Percentiles rank a stretch among this genome's conserved stretches.
These are phyloP conservation scores for Chrysanthemum makinoi DNA, from an alignment of 129 eudicot species.

Conservation along the genomic window DNA sequence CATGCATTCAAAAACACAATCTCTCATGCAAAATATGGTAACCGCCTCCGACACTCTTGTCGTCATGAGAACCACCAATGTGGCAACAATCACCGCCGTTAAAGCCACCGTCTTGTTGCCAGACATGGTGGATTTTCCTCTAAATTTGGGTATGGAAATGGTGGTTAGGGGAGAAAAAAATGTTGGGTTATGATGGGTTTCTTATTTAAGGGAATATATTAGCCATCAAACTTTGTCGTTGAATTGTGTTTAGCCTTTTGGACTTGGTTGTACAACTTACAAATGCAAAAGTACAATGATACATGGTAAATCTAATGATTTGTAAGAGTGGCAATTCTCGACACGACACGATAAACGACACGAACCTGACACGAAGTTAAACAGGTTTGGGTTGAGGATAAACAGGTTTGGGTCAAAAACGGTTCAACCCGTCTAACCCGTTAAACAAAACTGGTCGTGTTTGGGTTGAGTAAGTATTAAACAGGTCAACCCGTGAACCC, in stretches of 20 bases:
- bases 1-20: conserved; percentile 28
- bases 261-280: neutral
- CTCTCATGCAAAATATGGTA: conserved; percentile 18
- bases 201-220: neutral
- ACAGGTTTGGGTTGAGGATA: too few relatives aligned
- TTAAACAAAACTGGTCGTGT: too few relatives aligned
- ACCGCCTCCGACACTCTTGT: conserved; percentile 18
- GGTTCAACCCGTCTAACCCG: too few relatives aligned
- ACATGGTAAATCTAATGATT: neutral
- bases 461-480: too few relatives aligned
- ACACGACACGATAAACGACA: too few relatives aligned
- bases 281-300: neutral
- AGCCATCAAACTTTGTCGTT: neutral
- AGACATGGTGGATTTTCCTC: conserved; percentile 21
- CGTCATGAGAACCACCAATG: conserved; percentile 9
- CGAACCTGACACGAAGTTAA: too few relatives aligned
- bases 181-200: conserved; percentile 6
- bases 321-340: too few relatives aligned
- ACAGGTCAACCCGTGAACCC: too few relatives aligned
- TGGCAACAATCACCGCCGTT: conserved; percentile 1
- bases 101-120: conserved; percentile 18
- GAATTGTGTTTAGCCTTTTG: neutral
- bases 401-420: too few relatives aligned
- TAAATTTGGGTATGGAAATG: neutral
- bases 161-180: neutral